phyloP scores from a whole-genome alignment of 2,329 filamentous ascomycete species.

The Aspergillus texensis region DNA sequence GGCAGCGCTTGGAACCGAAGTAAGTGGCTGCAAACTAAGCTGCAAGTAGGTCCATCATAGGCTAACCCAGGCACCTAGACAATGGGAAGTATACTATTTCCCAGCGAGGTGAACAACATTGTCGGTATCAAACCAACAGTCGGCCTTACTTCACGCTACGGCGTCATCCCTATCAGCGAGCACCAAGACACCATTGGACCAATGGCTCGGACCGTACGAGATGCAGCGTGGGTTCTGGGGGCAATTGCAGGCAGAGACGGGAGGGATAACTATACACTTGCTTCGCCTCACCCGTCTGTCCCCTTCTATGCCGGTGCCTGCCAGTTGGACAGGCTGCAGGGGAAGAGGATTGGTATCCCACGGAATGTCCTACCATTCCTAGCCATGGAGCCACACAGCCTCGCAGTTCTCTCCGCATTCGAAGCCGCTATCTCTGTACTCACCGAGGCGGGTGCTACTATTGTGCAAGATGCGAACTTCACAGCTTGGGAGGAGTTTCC shows the following conservation, averaged over 20 bases:
- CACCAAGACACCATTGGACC: constrained; percentile 61
- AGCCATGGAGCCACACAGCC: constrained; percentile 30
- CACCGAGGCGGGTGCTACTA: constrained; percentile 57
- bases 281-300: constrained; percentile 56
- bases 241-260: constrained; percentile 59
- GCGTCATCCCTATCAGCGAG: constrained; percentile 67
- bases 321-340: constrained; percentile 54
- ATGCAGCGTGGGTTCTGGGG: constrained; percentile 60
- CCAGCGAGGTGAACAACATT: constrained; percentile 58
- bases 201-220: constrained; percentile 61
- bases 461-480: constrained; percentile 64
- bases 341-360: constrained; percentile 66
- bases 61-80: constrained; percentile 45
- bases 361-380: constrained; percentile 57
- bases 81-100: constrained; percentile 64
- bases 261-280: constrained; percentile 60
- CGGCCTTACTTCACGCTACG: constrained; percentile 59
- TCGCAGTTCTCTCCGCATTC: constrained; percentile 57
- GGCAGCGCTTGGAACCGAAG: constrained; percentile 63
- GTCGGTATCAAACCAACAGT: constrained; percentile 71
- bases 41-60: background rate
- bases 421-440: constrained; percentile 57
- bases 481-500: constrained; percentile 53
- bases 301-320: constrained; percentile 66
- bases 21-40: constrained; percentile 13